Base-by-base conservation (phyloP, 352 stramenopile genomes). In the Pythium sp. region DNA sequence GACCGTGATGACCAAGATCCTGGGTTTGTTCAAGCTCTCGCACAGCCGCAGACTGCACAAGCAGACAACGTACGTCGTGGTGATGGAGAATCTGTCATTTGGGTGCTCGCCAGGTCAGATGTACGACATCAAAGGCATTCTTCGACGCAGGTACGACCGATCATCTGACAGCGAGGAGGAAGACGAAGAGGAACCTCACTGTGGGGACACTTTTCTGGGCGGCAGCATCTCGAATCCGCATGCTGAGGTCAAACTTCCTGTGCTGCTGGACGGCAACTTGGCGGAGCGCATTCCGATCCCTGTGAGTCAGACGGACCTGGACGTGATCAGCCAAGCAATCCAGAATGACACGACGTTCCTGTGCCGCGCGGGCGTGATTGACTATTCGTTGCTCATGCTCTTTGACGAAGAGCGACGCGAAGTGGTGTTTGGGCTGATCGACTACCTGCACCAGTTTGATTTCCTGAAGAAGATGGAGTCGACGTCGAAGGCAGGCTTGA, bases 381-480 rank as follows among this genome's bases (percentile, higher is more conserved):
- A 96, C 68, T 96, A 96, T 68, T 96, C 88, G 22, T 62, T 95
- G 69, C 86, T 95, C 73, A 69, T 96, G 61, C 73, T 90, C 18
- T 94, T 96, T 55, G 84, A 96, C 65, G 88, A 96, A 65, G 74
- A 90, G 18, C 84, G 86, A 20, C 82, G 87, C 0, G 79, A 85
- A 67, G 79, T 96, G 20, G 78, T 92, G 20, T 81, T 93, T 12
- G 84, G 85, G 1, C 70, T 96, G 15, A 96, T 96, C 64, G 88
- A 96, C 64, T 96, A 94, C 58, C 65, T 96, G 62, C 88, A 96
- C 60, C 88, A 96, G 57, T 96, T 93, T 61, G 88, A 96, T 66
- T 93, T 96, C 64, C 65, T 96, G 20, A 96, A 96, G 68, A 94
- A 94, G 61, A 94, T 96, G 81, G 88, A 96, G 70, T 96, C 88